Evolutionary conservation across 306 rosid genomes (phyloP).

Genomic region (Macrotyloma uniflorum): DNA sequence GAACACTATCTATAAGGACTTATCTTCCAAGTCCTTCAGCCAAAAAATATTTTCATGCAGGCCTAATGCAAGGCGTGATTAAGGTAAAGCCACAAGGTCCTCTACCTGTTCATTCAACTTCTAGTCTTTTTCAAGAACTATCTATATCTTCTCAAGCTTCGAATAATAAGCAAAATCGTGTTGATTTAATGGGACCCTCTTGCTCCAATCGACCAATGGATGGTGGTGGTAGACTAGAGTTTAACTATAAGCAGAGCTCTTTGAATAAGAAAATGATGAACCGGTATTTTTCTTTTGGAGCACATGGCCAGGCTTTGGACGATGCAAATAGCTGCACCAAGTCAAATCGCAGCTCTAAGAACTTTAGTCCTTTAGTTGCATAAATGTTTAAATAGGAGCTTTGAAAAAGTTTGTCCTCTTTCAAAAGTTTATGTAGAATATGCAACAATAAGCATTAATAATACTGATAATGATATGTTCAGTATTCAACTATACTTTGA

Average conservation of each 20-base stretch:
- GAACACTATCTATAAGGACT: conserved; percentile 50
- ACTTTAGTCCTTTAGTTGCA: conserved; percentile 57
- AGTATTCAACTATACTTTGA: neutral
- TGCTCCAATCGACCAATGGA: conserved; percentile 39
- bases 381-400: conserved; percentile 33
- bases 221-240: conserved; percentile 30
- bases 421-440: conserved; percentile 9
- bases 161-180: conserved; percentile 44
- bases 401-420: conserved; percentile 7
- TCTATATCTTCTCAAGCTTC: conserved; percentile 52
- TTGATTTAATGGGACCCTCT: conserved; percentile 47
- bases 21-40: conserved; percentile 70
- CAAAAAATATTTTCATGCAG: conserved; percentile 63
- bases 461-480: neutral
- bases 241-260: conserved; percentile 49
- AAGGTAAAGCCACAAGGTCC: conserved; percentile 61
- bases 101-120: conserved; percentile 38
- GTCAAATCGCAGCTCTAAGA: conserved; percentile 41
- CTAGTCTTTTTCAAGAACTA: conserved; percentile 39
- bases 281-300: conserved; percentile 71
- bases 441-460: neutral
- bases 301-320: conserved; percentile 62
- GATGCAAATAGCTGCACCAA: conserved; percentile 53
- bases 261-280: conserved; percentile 70
- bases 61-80: conserved; percentile 86